Evolutionary conservation across 2,329 filamentous ascomycete species (phyloP), one percentile per base, ranked within the genome.

Genomic region (Colletotrichum sojae): DNA sequence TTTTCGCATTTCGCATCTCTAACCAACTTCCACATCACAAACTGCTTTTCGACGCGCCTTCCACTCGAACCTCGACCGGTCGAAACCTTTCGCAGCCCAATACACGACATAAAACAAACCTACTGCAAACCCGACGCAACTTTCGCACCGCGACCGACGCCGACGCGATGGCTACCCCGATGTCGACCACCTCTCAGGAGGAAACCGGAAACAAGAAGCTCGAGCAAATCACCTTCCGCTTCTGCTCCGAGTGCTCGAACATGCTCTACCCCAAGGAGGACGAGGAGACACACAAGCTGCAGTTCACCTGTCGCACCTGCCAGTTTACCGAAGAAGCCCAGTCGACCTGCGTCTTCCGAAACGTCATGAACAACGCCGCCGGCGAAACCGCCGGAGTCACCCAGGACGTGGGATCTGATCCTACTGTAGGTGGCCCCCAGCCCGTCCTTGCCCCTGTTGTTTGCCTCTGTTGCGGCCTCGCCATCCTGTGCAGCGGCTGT

Each of bases 241-340:
- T 99, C 88, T 99, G 96, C 86, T 94, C 94, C 75, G 96, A 99
- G 87, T 99, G 96, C 85, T 97, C 95, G 76, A 99, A 99, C 86
- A 93, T 99, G 89, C 87, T 99, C 63, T 98, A 98, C 78, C 96
- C 96, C 58, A 96, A 97, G 83, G 97, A 99, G 85, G 94, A 99
- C 82, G 90, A 92, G 71, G 86, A 91, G 71, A 90, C 90, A 71
- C 93, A 93, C 84, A 91, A 91, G 76, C 91, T 99, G 74, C 92
- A 97, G 85, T 99, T 97, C 83, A 94, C 94, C 72, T 99, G 96
- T 86, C 93, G 95, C 75, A 98, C 95, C 66, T 99, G 96, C 84
- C 91, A 94, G 78, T 97, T 94, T 83, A 93, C 92, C 76, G 94
- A 97, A 79, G 90, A 92, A 72, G 95, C 95, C 39, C 90, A 90